Evolutionary conservation across 129 eudicot genomes (phyloP).

Genomic region (Pulicaria dysenterica): DNA sequence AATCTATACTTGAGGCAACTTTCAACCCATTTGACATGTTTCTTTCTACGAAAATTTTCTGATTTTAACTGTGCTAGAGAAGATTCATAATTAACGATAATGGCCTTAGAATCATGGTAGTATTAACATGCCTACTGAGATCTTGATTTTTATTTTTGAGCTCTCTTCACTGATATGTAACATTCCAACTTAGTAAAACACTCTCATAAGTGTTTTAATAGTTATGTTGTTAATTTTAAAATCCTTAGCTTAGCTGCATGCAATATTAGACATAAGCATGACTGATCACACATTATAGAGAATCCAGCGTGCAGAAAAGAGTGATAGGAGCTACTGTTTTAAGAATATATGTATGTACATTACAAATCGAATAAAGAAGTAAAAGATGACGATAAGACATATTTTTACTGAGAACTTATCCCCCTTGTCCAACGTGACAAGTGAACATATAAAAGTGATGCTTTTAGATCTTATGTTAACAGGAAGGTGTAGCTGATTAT

Average conservation of each 20-base stretch:
- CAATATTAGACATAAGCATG: background rate
- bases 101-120: no score
- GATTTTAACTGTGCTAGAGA: no score
- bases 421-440: conserved; percentile 35
- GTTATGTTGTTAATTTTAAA: background rate
- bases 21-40: no score
- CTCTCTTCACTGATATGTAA: conserved; percentile 23
- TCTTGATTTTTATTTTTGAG: conserved; percentile 31
- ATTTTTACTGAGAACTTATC: conserved; percentile 38
- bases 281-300: conserved; percentile 9
- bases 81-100: no score
- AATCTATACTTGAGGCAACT: no score
- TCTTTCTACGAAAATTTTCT: no score
- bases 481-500: conserved; percentile 2
- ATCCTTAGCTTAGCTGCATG: background rate
- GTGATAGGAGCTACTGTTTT: background rate
- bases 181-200: conserved; percentile 6
- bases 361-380: conserved; percentile 18
- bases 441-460: conserved; percentile 18
- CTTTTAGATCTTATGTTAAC: conserved; percentile 1
- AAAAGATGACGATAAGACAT: conserved; percentile 23
- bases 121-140: conserved; percentile 3
- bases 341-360: conserved; percentile 20
- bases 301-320: conserved; percentile 11
- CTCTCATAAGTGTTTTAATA: conserved; percentile 9